phyloP scores from a whole-genome alignment of 2,329 filamentous ascomycete species.

The Torrubiella hemipterigena region DNA sequence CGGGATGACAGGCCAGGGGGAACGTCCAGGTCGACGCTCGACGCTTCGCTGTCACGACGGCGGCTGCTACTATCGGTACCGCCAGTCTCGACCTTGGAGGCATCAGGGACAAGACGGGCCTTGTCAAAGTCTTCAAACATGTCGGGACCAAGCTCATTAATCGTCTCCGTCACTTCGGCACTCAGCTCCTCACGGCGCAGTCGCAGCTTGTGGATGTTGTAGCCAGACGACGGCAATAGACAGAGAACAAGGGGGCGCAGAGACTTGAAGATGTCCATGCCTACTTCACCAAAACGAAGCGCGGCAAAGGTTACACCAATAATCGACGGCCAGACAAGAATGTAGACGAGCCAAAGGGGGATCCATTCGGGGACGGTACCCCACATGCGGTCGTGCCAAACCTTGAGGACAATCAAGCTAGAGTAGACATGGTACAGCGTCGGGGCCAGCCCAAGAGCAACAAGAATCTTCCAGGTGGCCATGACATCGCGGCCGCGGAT shows the following conservation, averaged over 20 bases:
- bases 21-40: slow-evolving; percentile 25
- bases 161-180: slow-evolving; percentile 73
- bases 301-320: slow-evolving; percentile 84
- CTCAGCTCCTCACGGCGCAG: slow-evolving; percentile 62
- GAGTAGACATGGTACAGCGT: slow-evolving; percentile 76
- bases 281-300: slow-evolving; percentile 90
- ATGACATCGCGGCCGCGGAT: slow-evolving; percentile 81
- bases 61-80: slow-evolving; percentile 14
- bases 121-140: slow-evolving; percentile 94
- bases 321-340: slow-evolving; percentile 69
- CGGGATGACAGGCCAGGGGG: slow-evolving; percentile 29
- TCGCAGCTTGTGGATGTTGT: slow-evolving; percentile 70
- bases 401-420: slow-evolving; percentile 60
- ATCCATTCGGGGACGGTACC: slow-evolving; percentile 73
- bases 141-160: slow-evolving; percentile 91
- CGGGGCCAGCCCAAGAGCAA: slow-evolving; percentile 74
- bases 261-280: slow-evolving; percentile 97
- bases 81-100: slow-evolving; percentile 25
- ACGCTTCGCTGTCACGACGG: slow-evolving; percentile 39
- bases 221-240: slow-evolving; percentile 72
- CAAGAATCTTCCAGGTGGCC: slow-evolving; percentile 86
- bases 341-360: slow-evolving; percentile 64
- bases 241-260: slow-evolving; percentile 77
- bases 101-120: slow-evolving; percentile 53
- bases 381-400: slow-evolving; percentile 69